A percentile compares a stretch with the other conserved stretches of the same genome.
Conservation (phyloP, 306 rosid species). For the Castanopsis chinensis region DNA sequence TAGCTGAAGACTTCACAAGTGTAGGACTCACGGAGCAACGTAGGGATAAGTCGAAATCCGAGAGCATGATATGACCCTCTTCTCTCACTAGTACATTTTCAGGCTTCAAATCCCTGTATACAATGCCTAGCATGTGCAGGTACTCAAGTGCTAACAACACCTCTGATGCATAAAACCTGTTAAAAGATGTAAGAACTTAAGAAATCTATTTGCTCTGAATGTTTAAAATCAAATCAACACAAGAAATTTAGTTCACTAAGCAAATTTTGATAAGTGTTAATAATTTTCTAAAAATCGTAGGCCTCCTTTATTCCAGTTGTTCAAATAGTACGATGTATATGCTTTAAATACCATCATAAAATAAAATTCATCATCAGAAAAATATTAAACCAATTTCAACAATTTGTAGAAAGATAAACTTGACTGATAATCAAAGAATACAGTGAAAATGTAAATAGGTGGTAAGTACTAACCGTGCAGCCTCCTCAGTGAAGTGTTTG, state of each 20-base stretch:
- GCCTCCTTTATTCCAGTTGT: no score
- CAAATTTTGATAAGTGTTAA: not conserved
- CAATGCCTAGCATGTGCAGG: slow-evolving; percentile 95
- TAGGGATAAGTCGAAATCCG: slow-evolving; percentile 85
- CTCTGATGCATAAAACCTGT: slow-evolving; percentile 82
- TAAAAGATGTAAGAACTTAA: slow-evolving; percentile 22
- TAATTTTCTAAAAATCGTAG: not conserved
- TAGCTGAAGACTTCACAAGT: slow-evolving; percentile 76
- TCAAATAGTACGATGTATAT: no score
- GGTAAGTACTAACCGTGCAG: slow-evolving; percentile 61
- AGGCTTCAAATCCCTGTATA: slow-evolving; percentile 88
- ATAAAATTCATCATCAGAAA: no score
- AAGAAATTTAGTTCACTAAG: not conserved
- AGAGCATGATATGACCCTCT: slow-evolving; percentile 94
- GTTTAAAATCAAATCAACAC: not conserved
- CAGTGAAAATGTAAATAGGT: not conserved
- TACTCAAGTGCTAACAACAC: slow-evolving; percentile 84
- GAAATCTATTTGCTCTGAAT: not conserved
- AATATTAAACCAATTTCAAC: no score
- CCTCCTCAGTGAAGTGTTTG: slow-evolving; percentile 82
- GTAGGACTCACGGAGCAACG: slow-evolving; percentile 85
- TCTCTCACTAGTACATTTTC: slow-evolving; percentile 86
- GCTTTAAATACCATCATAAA: no score
- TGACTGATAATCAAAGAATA: not conserved
- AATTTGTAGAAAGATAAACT: no score